Base-by-base conservation (phyloP, 352 stramenopile species). In the Phytophthora pini region DNA sequence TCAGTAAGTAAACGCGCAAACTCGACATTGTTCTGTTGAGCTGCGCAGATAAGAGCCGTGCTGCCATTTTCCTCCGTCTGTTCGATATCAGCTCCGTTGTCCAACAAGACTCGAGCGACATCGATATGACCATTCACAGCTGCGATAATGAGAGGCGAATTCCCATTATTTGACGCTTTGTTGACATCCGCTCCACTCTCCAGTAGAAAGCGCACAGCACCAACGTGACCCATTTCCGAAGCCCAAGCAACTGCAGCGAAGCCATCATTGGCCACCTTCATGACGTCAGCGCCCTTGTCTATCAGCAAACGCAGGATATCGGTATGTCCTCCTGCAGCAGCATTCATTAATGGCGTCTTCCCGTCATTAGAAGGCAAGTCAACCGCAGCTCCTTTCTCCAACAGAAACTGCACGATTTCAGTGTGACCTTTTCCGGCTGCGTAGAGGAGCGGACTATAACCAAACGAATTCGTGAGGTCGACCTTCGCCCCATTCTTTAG, bases 91-190 rank as follows among this genome's bases (percentile, higher is more conserved):
- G 57, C 57, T 11, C 38, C 48, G 22, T 51, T 24, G 6, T 58
- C 45, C n/a, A 57, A 13, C 8, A 65, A 51, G 11, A 52, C n/a
- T 20, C 32, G 26, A 6, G 45, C 26, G 5, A 64, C 12, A 13
- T 40, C 45, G 3, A 50, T 12, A 27, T 49, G n/a, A 3, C 39
- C 46, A 43, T 38, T 24, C 7, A 32, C 11, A 7, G 45, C 46
- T 15, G 56, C 56, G 22, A 13, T 24, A 10, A 65, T 56, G 10
- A 65, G 29, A 43, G 45, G 26, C 7, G 46, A 57, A 7, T 31
- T 26, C 34, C 56, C 56, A 41, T 51, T 38, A 3, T 51, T 27
- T 2, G 17, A 15, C 10, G 27, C 12, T 24, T 24, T 7, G 36
- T 57, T 29, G 5, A 56, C 24, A 5, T 48, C 46, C 20, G 24